Evolutionary conservation across 345 rosid species (phyloP).

Genomic region (Garcia nutans): DNA sequence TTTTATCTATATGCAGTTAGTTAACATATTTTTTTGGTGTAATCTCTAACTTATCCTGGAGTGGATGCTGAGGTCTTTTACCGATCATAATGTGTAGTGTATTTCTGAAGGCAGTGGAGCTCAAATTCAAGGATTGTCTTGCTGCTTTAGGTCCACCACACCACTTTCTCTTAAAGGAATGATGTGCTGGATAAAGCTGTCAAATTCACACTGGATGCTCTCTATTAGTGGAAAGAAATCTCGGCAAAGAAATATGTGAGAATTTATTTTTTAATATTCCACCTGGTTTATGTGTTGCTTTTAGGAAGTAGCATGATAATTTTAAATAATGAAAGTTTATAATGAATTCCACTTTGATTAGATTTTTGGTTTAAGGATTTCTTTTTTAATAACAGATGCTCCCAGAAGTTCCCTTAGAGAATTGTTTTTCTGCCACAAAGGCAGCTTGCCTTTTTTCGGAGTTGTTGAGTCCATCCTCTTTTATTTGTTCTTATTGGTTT

Average conservation of each 20-base stretch:
- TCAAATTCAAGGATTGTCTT: constrained; percentile 13
- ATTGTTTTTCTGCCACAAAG: constrained; percentile 19
- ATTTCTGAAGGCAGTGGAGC: background rate
- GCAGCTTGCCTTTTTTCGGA: background rate
- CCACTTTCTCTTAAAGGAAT: constrained; percentile 28
- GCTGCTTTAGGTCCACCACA: constrained; percentile 34
- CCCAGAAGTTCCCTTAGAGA: constrained; percentile 22
- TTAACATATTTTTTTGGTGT: background rate
- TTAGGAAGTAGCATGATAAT: constrained; percentile 22
- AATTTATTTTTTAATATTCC: background rate
- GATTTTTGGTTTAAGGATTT: constrained; percentile 9
- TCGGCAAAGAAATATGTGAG: constrained; percentile 7
- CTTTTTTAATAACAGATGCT: constrained; percentile 2
- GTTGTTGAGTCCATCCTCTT: background rate
- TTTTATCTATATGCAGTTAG: background rate
- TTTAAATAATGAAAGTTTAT: constrained; percentile 19
- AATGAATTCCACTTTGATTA: constrained; percentile 34
- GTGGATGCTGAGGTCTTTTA: background rate
- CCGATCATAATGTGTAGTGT: background rate
- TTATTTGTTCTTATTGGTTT: background rate
- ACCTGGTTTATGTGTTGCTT: constrained; percentile 5
- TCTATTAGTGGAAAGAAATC: constrained; percentile 43
- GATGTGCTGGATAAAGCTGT: constrained; percentile 30
- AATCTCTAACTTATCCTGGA: background rate
- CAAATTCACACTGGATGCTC: constrained; percentile 24